phyloP scores from a whole-genome alignment of 1,284 basidiomycete species.

The Phellinidium pouzarii region DNA sequence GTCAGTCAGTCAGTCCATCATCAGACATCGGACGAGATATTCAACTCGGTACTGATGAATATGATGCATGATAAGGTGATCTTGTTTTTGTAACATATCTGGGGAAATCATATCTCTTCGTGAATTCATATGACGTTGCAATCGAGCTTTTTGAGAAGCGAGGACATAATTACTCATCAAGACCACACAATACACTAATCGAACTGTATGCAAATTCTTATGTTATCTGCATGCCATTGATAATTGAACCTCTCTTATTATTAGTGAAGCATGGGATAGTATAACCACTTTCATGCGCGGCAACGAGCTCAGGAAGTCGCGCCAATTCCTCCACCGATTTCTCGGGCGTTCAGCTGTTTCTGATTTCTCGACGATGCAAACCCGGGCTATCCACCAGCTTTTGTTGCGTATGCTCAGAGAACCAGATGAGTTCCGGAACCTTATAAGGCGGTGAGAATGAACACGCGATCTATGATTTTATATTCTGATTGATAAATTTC shows the following conservation, averaged over 20 bases:
- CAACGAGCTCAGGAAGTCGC: constrained; percentile 4
- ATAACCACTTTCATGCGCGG: constrained; percentile 7
- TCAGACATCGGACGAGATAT: background rate
- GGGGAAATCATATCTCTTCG: constrained; percentile 5
- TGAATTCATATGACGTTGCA: constrained; percentile 13
- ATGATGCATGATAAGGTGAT: background rate
- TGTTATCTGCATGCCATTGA: background rate
- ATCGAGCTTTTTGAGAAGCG: constrained; percentile 15
- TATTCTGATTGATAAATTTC: background rate
- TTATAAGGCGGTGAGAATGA: background rate
- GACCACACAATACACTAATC: constrained; percentile 6
- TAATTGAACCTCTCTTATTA: background rate
- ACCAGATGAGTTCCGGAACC: background rate
- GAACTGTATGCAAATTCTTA: constrained; percentile 8
- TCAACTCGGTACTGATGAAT: background rate
- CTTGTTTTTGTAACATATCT: constrained; percentile 9
- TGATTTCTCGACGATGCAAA: constrained; percentile 1
- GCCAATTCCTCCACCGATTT: constrained; percentile 9
- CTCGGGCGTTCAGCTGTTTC: constrained; percentile 3
- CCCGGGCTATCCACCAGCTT: background rate
- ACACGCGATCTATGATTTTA: background rate
- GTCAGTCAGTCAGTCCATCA: too few relatives aligned
- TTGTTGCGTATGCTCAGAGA: background rate
- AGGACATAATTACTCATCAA: constrained; percentile 7
- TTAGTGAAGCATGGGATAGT: constrained; percentile 6